phyloP scores from a whole-genome alignment of 2,329 filamentous ascomycete species.

The Sclerotinia subarctica region DNA sequence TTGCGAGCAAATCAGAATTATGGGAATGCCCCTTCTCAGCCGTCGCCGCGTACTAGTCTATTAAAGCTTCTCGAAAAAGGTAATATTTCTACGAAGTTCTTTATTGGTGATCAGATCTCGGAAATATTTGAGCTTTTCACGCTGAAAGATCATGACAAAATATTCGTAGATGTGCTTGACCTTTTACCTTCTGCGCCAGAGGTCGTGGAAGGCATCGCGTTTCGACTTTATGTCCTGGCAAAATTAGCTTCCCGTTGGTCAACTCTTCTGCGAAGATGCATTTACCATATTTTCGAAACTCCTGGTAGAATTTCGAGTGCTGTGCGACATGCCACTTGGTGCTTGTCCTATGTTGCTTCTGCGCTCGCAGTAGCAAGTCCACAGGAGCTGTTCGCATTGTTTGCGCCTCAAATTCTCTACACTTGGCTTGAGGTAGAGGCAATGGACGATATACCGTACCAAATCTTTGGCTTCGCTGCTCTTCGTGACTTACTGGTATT shows the following conservation, averaged over 20 bases:
- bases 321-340: slow-evolving; percentile 67
- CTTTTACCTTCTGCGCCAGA: slow-evolving; percentile 71
- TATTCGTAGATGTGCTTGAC: slow-evolving; percentile 80
- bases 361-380: slow-evolving; percentile 63
- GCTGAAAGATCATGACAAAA: slow-evolving; percentile 76
- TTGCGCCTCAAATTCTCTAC: slow-evolving; percentile 83
- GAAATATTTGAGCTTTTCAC: slow-evolving; percentile 77
- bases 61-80: slow-evolving; percentile 68
- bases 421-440: slow-evolving; percentile 75
- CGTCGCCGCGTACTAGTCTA: slow-evolving; percentile 63
- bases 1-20: slow-evolving; percentile 66
- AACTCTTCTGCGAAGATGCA: slow-evolving; percentile 78
- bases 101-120: slow-evolving; percentile 66
- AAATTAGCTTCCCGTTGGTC: slow-evolving; percentile 80
- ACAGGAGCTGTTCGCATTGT: slow-evolving; percentile 73
- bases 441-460: slow-evolving; percentile 72
- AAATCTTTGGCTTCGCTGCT: slow-evolving; percentile 75
- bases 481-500: slow-evolving; percentile 67
- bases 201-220: slow-evolving; percentile 77
- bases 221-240: slow-evolving; percentile 73
- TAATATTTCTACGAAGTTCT: slow-evolving; percentile 70
- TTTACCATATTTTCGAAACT: slow-evolving; percentile 93
- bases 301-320: slow-evolving; percentile 68
- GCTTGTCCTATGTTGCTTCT: slow-evolving; percentile 63
- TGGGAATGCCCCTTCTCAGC: slow-evolving; percentile 42